Evolutionary conservation across 2,329 filamentous ascomycete species (phyloP), one percentile per base, ranked within the genome.

Genomic region (Allantophomopsis lycopodina): DNA sequence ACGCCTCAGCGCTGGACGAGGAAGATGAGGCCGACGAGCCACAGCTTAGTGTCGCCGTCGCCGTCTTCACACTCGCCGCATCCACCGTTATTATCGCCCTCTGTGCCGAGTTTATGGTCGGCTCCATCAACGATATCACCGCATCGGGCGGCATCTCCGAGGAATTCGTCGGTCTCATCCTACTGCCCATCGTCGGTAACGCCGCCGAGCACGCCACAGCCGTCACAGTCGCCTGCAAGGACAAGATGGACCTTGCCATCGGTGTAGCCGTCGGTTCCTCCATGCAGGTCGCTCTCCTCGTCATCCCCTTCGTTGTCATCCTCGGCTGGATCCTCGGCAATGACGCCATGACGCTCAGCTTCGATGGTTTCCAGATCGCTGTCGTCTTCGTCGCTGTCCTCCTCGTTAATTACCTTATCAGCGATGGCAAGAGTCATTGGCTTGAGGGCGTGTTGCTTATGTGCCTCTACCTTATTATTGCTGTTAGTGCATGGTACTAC

Each of bases 311-410:
- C 58, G 63, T 88, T 39, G 83, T 91, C 38, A 75, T 89, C 45
- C 69, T 89, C 38, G 84, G 83, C 42, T 89, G 84, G 84, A 72
- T 78, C 43, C 77, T 83, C 52, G 71, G 72, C 38, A 39, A 86
- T 50, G 76, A 71, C 37, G 61, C 66, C 31, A 78, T 82, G 76
- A 79, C 71, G 7, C 63, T 83, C 5, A 71, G 73, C 51, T 83
- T 83, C 50, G 78, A 83, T 54, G 78, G 78, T 1, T 95, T 95
- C 65, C 85, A 94, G 61, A 79, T 94, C 12, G 81, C 87, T 16
- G 79, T 83, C 32, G 64, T 94, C 32, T 93, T 94, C 49, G 83
- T 91, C 11, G 78, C 84, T 2, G 83, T 85, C 0, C 73, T 94
- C 33, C 69, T 94, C 28, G 83, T 88, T 42, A 94, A 93, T 55